Percentiles rank a stretch among this genome's conserved stretches.
Evolutionary conservation across 179 eudicot genomes (phyloP).

Genomic region (Dionaea muscipula): DNA sequence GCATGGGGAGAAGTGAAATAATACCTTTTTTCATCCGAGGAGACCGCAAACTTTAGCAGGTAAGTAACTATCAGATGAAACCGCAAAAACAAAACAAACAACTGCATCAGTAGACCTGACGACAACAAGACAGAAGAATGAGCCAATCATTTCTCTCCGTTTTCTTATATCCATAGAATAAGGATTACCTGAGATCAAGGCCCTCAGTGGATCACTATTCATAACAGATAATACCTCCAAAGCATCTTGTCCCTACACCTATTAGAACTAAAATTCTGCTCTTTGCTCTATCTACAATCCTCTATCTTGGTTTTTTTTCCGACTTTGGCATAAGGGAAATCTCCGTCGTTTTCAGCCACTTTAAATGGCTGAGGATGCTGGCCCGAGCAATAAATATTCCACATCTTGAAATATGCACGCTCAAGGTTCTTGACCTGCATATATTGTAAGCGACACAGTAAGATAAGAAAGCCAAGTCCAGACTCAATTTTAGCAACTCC

Average conservation of each 20-base stretch:
- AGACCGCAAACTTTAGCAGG: too few relatives aligned
- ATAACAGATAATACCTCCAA: constrained; percentile 16
- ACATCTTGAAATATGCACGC: constrained; percentile 87
- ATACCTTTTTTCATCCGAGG: too few relatives aligned
- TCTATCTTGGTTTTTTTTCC: constrained; percentile 4
- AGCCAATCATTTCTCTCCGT: constrained; percentile 7
- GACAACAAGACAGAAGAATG: constrained; percentile 4
- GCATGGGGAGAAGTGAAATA: too few relatives aligned
- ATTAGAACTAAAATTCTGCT: constrained; percentile 16
- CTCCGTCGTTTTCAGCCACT: constrained; percentile 66
- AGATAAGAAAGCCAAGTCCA: neutral
- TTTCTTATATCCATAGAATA: constrained; percentile 14
- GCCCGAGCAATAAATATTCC: constrained; percentile 81
- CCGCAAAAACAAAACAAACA: constrained; percentile 13
- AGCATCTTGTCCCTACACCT: constrained; percentile 13
- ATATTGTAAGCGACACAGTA: neutral
- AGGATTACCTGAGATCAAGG: constrained; percentile 23
- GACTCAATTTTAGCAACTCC: neutral
- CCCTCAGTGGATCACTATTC: constrained; percentile 17
- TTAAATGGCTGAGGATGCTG: constrained; percentile 78
- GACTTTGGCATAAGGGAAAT: constrained; percentile 57
- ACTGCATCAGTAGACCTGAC: constrained; percentile 12
- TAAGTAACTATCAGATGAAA: too few relatives aligned
- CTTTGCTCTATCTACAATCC: constrained; percentile 30
- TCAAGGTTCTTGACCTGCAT: constrained; percentile 83